Percentiles rank a stretch among this genome's conserved stretches.
Evolutionary conservation across 352 stramenopile species (phyloP).

Genomic region (Globisporangium barbulae): DNA sequence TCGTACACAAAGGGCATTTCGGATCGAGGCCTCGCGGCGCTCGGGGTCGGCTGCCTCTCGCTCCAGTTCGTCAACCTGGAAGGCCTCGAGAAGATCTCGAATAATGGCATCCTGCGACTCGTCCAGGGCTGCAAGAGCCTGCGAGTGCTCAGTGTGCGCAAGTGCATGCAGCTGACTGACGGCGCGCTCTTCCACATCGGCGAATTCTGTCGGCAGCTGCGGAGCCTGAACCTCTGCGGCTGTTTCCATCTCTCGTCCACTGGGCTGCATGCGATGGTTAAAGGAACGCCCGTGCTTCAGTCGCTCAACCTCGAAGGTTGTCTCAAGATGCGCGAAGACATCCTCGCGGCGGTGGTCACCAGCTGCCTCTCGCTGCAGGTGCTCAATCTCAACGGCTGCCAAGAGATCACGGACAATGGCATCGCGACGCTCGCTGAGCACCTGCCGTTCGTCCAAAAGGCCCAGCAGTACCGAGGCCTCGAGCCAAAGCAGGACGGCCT

Average conservation of each 20-base stretch:
- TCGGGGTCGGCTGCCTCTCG: constrained; percentile 42
- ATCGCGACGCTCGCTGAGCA: constrained; percentile 64
- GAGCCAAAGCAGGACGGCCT: constrained; percentile 49
- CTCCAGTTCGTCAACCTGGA: constrained; percentile 81
- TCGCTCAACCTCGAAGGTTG: constrained; percentile 70
- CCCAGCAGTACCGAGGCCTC: constrained; percentile 51
- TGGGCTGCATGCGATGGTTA: constrained; percentile 49
- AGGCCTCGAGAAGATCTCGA: constrained; percentile 52
- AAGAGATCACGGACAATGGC: constrained; percentile 74
- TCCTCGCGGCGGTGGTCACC: constrained; percentile 52
- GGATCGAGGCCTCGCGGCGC: constrained; percentile 49
- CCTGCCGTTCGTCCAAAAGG: constrained; percentile 63
- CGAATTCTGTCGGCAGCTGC: constrained; percentile 40
- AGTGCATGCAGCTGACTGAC: constrained; percentile 63
- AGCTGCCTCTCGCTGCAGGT: constrained; percentile 54
- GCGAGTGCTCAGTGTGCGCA: constrained; percentile 57
- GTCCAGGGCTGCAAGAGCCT: constrained; percentile 47
- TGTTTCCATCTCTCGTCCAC: constrained; percentile 59
- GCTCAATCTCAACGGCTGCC: constrained; percentile 70
- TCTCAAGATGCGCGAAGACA: constrained; percentile 62
- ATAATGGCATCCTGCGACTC: constrained; percentile 42
- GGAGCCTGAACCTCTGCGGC: constrained; percentile 56
- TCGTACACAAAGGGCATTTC: constrained; percentile 56
- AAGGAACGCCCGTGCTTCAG: constrained; percentile 50
- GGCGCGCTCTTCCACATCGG: constrained; percentile 43